phyloP scores from a whole-genome alignment of 257 asterid genomes.

The Fraxinus pennsylvanica region DNA sequence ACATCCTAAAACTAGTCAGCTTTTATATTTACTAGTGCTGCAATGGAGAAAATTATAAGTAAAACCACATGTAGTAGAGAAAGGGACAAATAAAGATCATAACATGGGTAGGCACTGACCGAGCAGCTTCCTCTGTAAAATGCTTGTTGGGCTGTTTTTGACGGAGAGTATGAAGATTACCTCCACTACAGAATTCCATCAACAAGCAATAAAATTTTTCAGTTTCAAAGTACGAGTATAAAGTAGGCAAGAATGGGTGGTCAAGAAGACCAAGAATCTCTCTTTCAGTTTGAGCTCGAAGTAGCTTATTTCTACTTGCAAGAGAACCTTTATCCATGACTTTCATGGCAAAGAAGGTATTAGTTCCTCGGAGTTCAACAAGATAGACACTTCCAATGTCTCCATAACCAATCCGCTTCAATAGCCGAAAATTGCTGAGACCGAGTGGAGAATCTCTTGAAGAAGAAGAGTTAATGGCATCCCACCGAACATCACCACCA shows the following conservation, averaged over 20 bases:
- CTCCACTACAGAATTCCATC: conserved; percentile 96
- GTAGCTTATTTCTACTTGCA: conserved; percentile 76
- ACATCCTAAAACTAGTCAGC: not conserved
- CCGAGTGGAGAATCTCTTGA: conserved; percentile 68
- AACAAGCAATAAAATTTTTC: conserved; percentile 85
- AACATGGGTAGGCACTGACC: conserved; percentile 35
- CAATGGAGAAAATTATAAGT: not conserved
- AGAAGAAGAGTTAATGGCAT: conserved; percentile 57
- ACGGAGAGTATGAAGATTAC: conserved; percentile 86
- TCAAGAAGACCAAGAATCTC: conserved; percentile 90
- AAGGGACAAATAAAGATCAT: not conserved
- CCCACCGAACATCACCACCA: conserved; percentile 96
- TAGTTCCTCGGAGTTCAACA: conserved; percentile 72
- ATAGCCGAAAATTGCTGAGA: conserved; percentile 63
- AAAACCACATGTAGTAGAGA: conserved; percentile 2
- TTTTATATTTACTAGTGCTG: not conserved
- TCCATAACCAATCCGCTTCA: conserved; percentile 89
- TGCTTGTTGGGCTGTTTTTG: conserved; percentile 86
- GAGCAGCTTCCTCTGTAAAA: conserved; percentile 82
- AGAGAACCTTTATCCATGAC: conserved; percentile 91
- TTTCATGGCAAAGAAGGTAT: conserved; percentile 84
- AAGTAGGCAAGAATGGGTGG: conserved; percentile 86
- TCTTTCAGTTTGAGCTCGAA: conserved; percentile 82
- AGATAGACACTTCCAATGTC: conserved; percentile 95
- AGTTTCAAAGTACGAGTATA: conserved; percentile 81